A percentile compares a stretch with the other conserved stretches of the same genome.
Conservation (phyloP, 257 asterid species). For the Capsicum chinense region DNA sequence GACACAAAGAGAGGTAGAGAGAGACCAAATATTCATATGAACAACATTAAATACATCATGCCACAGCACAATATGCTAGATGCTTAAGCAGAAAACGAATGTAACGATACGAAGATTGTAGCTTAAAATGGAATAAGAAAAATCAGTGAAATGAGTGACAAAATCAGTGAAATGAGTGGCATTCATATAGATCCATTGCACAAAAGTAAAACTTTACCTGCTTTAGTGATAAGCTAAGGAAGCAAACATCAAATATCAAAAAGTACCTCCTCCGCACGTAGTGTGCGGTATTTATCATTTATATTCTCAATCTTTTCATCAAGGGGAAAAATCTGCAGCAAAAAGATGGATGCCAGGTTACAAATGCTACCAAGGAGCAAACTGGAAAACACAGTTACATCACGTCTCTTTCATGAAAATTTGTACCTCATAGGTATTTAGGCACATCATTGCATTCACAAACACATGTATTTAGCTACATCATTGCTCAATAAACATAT, state of each 20-base stretch:
- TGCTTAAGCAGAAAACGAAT: background rate
- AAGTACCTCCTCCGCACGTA: slow-evolving; percentile 87
- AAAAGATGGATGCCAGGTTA: slow-evolving; percentile 30
- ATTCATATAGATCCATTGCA: background rate
- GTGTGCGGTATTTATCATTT: slow-evolving; percentile 84
- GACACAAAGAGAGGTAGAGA: background rate
- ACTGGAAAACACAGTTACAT: slow-evolving; percentile 11
- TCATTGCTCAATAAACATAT: background rate
- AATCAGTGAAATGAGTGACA: background rate
- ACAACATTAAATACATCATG: background rate
- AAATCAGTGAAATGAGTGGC: background rate
- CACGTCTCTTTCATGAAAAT: background rate
- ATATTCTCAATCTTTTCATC: slow-evolving; percentile 83
- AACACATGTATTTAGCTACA: background rate
- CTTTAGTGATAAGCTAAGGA: slow-evolving; percentile 18
- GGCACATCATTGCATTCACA: background rate
- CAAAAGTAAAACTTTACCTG: background rate
- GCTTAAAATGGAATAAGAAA: background rate
- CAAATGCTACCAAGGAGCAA: slow-evolving; percentile 19
- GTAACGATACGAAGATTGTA: background rate
- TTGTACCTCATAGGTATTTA: background rate
- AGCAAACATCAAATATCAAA: slow-evolving; percentile 23
- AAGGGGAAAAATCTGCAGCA: slow-evolving; percentile 68
- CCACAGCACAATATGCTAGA: background rate
- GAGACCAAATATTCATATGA: background rate